Base-by-base conservation (phyloP, 306 rosid genomes). In the Vigna angularis region DNA sequence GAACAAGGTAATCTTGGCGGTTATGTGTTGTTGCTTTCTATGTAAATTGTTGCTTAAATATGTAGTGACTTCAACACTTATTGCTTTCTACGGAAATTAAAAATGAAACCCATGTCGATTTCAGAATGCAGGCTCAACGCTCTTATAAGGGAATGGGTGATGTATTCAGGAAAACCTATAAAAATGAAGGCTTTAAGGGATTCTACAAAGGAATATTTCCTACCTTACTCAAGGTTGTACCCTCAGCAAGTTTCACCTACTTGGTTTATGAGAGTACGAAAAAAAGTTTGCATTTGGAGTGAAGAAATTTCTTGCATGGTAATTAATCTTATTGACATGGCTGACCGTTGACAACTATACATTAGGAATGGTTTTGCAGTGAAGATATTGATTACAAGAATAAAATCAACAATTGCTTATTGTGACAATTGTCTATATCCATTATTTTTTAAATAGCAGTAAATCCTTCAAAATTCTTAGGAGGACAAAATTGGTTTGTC, bases 151-250 rank as follows among this genome's bases (percentile, higher is more conserved):
- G 98, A 65, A 95, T 95, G 96, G 75, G 82, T 16, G 93, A 95
- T 85, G 97, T 92, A 70, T 95, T 95, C 87, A 78, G 89, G 92
- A 91, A 85, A 93, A 95, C 98, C 63, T 45, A 91, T 72, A 26
- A 87, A 80, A 81, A 44, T 49, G 98, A 95, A 84, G 98, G 98
- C 42, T 70, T 68, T 18, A 59, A 90, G 82, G 98, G 98, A 61
- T 92, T 95, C 88, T 95, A 91, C 89, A 95, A 95, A 84, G 98
- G 98, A 80, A 73, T 95, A 72, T 86, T 95, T 81, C 98, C 98
- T 16, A 92, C 89, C 85, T 78, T 95, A 68, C 97, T 95, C 73
- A 95, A 95, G 88, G 98, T 95, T 56, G 98, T 95, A 44, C 98
- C 98, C 1, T 89, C 97, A 1, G 98, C 98, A 79, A 95, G 98